Evolutionary conservation across 768 basidiomycete species (phyloP), one percentile per base, ranked within the genome.

Genomic region (Daedaleopsis nitida): DNA sequence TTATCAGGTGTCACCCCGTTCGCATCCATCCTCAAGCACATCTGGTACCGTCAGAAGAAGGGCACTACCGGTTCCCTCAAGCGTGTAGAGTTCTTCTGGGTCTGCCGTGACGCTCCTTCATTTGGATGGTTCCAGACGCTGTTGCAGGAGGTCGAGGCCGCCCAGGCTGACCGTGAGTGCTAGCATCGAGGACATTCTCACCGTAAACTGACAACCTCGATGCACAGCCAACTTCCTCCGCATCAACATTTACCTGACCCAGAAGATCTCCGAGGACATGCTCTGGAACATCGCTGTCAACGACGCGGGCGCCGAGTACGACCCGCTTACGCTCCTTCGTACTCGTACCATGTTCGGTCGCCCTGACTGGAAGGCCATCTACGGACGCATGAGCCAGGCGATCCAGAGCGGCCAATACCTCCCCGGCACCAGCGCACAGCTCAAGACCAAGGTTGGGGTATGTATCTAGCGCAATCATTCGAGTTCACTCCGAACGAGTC

Each of bases 51-150:
- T 67, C 94, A 96, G 74, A 87, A 86, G 76, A 82, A 81, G 58
- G 88, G 89, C 44, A 82, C 84, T 60, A 78, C 96, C 38, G 91
- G 92, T 35, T 83, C 87, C 34, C 86, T 98, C 58, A 87, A 89
- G 55, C 86, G 91, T 45, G 96, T 97, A 59, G 93, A 96, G 68
- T 96, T 96, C 75, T 92, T 96, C 78, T 96, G 94, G 95, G 84
- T 93, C 64, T 92, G 89, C 73, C 88, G 92, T 72, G 92, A 95
- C 66, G 86, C 91, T n/a, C 92, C 92, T n/a, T 92, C 91, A n/a
- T 94, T 97, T 69, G 94, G 93, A 68, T 97, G 95, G 95, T 96
- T 98, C 84, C 92, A 96, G 74, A 87, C 83, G 62, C 77, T 97
- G 55, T 80, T 97, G 61, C 88, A 89, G 69, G 88, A 94, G 72